Evolutionary conservation across 257 asterid genomes (phyloP).

Genomic region (Thymus quinquecostatus): DNA sequence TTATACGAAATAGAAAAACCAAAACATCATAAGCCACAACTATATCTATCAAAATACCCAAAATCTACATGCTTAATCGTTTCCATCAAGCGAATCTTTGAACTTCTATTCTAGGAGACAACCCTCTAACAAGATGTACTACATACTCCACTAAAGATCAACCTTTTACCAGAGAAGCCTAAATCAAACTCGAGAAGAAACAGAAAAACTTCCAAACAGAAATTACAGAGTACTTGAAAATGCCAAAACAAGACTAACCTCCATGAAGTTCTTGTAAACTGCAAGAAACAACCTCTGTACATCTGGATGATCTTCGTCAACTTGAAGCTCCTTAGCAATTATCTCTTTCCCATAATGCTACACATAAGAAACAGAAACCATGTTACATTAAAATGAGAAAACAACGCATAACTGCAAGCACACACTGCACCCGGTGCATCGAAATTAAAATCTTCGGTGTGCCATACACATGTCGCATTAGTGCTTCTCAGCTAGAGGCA

Average conservation of each 20-base stretch:
- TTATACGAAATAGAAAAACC: not conserved
- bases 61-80: slow-evolving; percentile 4
- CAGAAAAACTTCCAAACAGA: not conserved
- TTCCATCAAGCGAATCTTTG: not conserved
- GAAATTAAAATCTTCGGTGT: not conserved
- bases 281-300: slow-evolving; percentile 76
- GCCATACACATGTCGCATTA: too few species aligned
- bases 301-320: slow-evolving; percentile 75
- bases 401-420: slow-evolving; percentile 1
- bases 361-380: slow-evolving; percentile 27
- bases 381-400: not conserved
- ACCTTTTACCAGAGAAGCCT: not conserved
- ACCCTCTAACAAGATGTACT: slow-evolving; percentile 11
- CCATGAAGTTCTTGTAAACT: slow-evolving; percentile 91
- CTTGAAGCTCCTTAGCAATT: slow-evolving; percentile 83
- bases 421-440: not conserved
- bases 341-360: slow-evolving; percentile 95
- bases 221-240: not conserved
- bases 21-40: slow-evolving; percentile 3
- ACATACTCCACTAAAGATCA: slow-evolving; percentile 7
- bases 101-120: not conserved
- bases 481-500: not conserved
- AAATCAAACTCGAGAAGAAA: not conserved
- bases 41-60: not conserved
- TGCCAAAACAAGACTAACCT: slow-evolving; percentile 49